Conservation (phyloP, 2,329 filamentous ascomycete genomes). For the Cordyceps pruinosa region DNA sequence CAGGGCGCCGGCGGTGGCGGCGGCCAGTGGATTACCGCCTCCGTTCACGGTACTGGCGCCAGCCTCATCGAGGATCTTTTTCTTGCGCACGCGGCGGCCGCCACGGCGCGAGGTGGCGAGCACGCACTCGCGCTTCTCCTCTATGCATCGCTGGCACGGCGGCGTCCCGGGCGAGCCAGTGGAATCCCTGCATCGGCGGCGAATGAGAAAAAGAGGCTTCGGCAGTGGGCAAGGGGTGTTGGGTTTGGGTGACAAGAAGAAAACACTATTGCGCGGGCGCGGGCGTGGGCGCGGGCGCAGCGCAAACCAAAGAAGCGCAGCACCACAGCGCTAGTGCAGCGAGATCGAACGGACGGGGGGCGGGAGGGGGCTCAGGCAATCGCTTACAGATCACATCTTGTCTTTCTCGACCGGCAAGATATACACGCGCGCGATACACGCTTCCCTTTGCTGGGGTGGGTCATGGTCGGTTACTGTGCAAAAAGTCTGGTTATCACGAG, state of each 20-base stretch:
- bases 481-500: constrained; percentile 1
- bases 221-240: neutral
- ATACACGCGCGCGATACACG: constrained; percentile 27
- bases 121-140: constrained; percentile 32
- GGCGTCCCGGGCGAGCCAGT: constrained; percentile 29
- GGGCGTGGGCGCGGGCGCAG: too few species aligned
- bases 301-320: too few species aligned
- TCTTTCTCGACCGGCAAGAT: constrained; percentile 26
- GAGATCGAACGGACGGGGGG: neutral
- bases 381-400: constrained; percentile 27
- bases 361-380: neutral
- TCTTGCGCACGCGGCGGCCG: constrained; percentile 22
- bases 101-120: constrained; percentile 34
- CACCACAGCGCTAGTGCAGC: neutral
- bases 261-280: too few species aligned
- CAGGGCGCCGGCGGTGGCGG: neutral
- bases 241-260: too few species aligned
- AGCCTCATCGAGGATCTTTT: neutral
- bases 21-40: neutral
- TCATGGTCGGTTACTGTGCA: constrained; percentile 7
- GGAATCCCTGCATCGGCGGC: constrained; percentile 24
- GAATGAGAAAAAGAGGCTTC: neutral
- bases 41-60: neutral
- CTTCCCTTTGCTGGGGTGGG: constrained; percentile 18
- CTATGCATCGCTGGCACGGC: constrained; percentile 32